phyloP scores from a whole-genome alignment of 208 protist species.

The Willaertia magna region DNA sequence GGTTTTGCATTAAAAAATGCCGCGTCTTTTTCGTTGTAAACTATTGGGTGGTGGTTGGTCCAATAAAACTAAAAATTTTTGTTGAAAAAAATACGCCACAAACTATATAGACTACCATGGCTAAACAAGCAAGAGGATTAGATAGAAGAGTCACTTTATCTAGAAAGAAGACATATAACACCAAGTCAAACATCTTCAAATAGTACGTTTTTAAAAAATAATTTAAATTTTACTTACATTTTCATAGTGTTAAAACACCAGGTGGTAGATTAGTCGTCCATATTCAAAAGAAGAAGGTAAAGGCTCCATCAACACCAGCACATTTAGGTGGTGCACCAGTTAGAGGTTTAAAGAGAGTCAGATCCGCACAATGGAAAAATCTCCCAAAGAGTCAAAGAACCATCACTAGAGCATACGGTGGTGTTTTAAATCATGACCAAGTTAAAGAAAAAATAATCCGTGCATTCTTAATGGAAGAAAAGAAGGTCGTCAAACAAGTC shows the following conservation, averaged over 20 bases:
- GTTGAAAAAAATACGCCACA: not conserved
- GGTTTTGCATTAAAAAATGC: too few species aligned
- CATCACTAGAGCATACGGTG: constrained; percentile 90
- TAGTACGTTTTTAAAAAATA: constrained; percentile 12
- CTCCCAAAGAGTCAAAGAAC: constrained; percentile 77
- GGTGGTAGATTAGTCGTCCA: constrained; percentile 81
- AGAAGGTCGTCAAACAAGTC: constrained; percentile 91
- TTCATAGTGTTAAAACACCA: constrained; percentile 25
- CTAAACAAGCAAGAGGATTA: too few species aligned
- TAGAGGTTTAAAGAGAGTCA: constrained; percentile 46
- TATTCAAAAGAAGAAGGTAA: constrained; percentile 80
- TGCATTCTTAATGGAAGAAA: constrained; percentile 97
- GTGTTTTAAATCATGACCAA: constrained; percentile 78
- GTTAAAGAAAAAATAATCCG: constrained; percentile 87
- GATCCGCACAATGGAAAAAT: constrained; percentile 63
- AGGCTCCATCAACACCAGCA: constrained; percentile 71
- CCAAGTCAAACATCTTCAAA: constrained; percentile 23
- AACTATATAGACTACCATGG: too few species aligned
- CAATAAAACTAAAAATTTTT: too few species aligned
- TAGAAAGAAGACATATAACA: constrained; percentile 52
- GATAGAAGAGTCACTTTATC: not conserved
- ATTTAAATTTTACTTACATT: not conserved
- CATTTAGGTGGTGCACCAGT: constrained; percentile 78
- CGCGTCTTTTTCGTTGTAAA: too few species aligned
- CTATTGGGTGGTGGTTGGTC: too few species aligned